Evolutionary conservation across 108 stramenopile genomes (phyloP).

Genomic region (Pseudonitzschia multiseries): DNA sequence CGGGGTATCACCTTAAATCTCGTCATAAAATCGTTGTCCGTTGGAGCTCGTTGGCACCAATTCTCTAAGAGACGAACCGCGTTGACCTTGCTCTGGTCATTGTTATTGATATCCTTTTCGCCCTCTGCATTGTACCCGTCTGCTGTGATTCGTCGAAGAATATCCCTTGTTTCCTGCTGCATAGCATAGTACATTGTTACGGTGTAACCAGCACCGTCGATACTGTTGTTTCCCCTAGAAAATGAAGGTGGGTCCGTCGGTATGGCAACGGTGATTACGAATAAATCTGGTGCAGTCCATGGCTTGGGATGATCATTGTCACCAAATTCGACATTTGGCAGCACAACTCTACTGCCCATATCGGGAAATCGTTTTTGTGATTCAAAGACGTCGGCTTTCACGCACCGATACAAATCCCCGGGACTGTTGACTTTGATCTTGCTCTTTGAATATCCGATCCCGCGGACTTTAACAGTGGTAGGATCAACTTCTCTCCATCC

Average conservation of each 20-base stretch:
- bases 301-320: constrained; percentile 40
- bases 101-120: constrained; percentile 45
- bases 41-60: constrained; percentile 74
- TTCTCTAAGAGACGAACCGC: constrained; percentile 77
- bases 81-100: constrained; percentile 63
- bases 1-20: constrained; percentile 76
- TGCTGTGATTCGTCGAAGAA: constrained; percentile 72
- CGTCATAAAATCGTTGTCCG: constrained; percentile 57
- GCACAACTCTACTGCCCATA: constrained; percentile 60
- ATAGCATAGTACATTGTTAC: constrained; percentile 71
- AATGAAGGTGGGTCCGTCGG: constrained; percentile 78
- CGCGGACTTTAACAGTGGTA: constrained; percentile 50
- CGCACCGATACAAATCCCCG: constrained; percentile 67
- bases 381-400: constrained; percentile 73
- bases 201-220: constrained; percentile 75
- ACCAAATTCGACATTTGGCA: constrained; percentile 56
- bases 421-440: constrained; percentile 72
- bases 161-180: constrained; percentile 73
- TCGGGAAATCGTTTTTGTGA: constrained; percentile 57
- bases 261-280: constrained; percentile 62
- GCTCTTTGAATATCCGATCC: constrained; percentile 62
- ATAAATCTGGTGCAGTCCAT: constrained; percentile 79
- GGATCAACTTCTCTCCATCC: constrained; percentile 57
- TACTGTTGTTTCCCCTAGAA: constrained; percentile 17
- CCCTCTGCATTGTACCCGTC: constrained; percentile 52